Base-by-base conservation (phyloP, 441 rosid genomes). In the Hura crepitans region DNA sequence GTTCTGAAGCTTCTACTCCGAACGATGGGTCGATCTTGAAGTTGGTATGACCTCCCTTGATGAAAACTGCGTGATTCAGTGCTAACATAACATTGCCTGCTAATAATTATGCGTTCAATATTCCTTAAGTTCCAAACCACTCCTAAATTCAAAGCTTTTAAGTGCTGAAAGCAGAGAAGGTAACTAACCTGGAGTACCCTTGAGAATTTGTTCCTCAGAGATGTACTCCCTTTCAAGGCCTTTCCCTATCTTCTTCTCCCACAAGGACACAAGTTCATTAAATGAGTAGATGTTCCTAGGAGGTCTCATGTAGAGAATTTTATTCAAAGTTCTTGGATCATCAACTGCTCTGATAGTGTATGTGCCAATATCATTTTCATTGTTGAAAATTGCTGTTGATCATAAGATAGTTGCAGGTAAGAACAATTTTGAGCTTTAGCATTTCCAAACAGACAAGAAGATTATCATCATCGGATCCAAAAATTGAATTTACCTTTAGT, bases 1-100 rank as follows among this genome's bases (percentile, higher is more conserved):
- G 93, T 78, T 83, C 75, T 0, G 85, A 82, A 37, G 95, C 91
- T 74, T 89, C 93, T 2, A 81, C 77, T 18, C 89, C 90, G 39
- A 84, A 82, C 0, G 88, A 84, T 42, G 87, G 80, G 18, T 91
- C 87, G 5, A 90, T 84, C 64, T 79, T 55, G 3, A 89, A 75
- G 73, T 65, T 71, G 37, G 93, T 83, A 0, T 89, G 93, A 62
- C 77, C 89, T 73, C 95, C 91, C 76, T 78, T 86, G 72, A 89
- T 79, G 18, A 82, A 82, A 1, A 74, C 86, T 2, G 84, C 75
- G 58, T 87, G 92, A 30, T 69, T 65, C 23, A 82, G 73, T n/a
- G 89, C 74, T 66, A 89, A 61, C n/a, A 81, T 8, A 37, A 80
- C 65, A 66, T 78, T 81, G 22, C 72, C 6, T 81, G 22, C 72